Evolutionary conservation across 2,329 filamentous ascomycete species (phyloP).

Genomic region (Neocucurbitaria cava): DNA sequence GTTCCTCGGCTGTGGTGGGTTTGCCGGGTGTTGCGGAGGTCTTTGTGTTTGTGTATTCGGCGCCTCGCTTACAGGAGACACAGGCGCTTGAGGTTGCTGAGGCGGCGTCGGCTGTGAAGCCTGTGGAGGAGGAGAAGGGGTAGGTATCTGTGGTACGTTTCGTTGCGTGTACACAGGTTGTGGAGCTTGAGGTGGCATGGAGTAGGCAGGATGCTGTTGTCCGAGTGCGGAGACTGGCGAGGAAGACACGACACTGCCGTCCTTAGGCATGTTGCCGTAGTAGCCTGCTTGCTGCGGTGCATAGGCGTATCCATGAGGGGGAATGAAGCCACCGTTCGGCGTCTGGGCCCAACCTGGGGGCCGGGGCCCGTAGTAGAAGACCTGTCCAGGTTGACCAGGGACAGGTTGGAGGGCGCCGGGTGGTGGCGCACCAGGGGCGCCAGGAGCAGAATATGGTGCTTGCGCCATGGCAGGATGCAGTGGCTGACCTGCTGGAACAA

Average conservation of each 20-base stretch:
- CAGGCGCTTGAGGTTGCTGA: constrained; percentile 5
- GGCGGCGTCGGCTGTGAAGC: constrained; percentile 5
- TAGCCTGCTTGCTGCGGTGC: constrained; percentile 21
- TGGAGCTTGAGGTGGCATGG: constrained; percentile 14
- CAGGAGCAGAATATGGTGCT: constrained; percentile 12
- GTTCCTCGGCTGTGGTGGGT: constrained; percentile 14
- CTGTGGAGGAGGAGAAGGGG: constrained; percentile 12
- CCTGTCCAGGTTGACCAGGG: constrained; percentile 23
- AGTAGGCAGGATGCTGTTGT: constrained; percentile 10
- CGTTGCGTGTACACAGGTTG: constrained; percentile 22
- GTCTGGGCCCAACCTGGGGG: constrained; percentile 26
- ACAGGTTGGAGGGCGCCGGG: constrained; percentile 11
- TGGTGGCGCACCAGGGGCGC: constrained; percentile 6
- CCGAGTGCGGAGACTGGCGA: constrained; percentile 9
- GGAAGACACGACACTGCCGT: constrained; percentile 14
- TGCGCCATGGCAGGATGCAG: constrained; percentile 34
- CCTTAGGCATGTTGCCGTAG: constrained; percentile 23
- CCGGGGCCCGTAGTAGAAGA: constrained; percentile 33
- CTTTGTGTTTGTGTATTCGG: not conserved
- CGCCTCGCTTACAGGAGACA: not conserved
- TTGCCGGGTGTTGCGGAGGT: constrained; percentile 2
- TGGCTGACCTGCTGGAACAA: constrained; percentile 35
- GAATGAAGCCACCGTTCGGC: constrained; percentile 25
- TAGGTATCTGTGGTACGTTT: not conserved
- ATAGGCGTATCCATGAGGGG: constrained; percentile 25